Base-by-base conservation (phyloP, 169 alveolate species). In the Plasmodium adleri region DNA sequence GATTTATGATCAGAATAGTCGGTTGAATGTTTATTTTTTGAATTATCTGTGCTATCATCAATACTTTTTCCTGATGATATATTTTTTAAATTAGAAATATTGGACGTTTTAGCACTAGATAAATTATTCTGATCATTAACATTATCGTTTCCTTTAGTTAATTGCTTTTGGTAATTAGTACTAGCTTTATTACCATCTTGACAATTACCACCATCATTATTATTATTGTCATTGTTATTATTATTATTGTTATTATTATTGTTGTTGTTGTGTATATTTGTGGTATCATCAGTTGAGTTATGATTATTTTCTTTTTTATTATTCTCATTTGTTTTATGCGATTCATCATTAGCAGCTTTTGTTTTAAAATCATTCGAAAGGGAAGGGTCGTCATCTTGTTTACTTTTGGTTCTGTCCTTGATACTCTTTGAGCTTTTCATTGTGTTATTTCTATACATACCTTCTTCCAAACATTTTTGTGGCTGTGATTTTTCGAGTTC, bases 391-490 rank as follows among this genome's bases (percentile, higher is more conserved):
- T 39, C 2, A 9, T 39, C 47, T 39, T 39, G 47, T 39, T 39
- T 39, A 39, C 47, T 39, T 39, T 39, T 39, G 47, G 10, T 39
- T 39, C 7, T 39, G 7, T 56, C 64, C 22, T 13, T 28, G n/a
- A 54, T 10, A 26, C 52, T 43, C 45, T 68, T 68, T 50, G 39
- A 59, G 52, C 28, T 49, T 54, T 22, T 54, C 4, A n/a, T 54
- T 26, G 45, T 43, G 22, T 62, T 62, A 13, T 62, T 62, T 62
- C 32, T 22, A 45, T 15, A 12, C 47, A 62, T 62, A 12, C 76
- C 76, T 15, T 74, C 88, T 54, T 60, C 74, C 3, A 43, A 5
- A 60, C 63, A 72, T 0, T 50, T 74, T 47, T 17, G 24, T 7
- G 15, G n/a, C 1, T 39, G 32, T 56, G 58, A 8, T 3, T 17